These are phyloP conservation scores for Powellomyces hirtus DNA, from an alignment of 192 early-diverging fungal genomes.

Conservation along the genomic window DNA sequence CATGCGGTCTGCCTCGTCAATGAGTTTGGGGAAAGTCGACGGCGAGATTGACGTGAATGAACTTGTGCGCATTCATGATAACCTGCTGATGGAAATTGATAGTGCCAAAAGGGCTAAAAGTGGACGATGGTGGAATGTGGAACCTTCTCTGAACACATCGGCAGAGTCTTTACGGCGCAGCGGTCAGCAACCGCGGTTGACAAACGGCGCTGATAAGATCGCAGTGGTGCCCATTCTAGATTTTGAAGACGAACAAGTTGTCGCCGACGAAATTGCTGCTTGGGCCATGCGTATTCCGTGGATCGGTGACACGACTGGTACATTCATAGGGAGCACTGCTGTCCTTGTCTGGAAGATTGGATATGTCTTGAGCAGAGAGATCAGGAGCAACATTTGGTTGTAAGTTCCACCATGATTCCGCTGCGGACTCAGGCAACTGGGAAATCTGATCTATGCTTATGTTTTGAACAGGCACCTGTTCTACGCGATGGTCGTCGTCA, in stretches of 20 bases:
- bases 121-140: background rate
- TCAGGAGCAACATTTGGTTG: background rate
- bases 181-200: background rate
- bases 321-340: background rate
- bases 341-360: background rate
- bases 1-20: background rate
- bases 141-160: background rate
- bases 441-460: too few relatives aligned
- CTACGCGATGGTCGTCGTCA: too few relatives aligned
- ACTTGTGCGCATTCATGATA: conserved; percentile 2
- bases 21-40: background rate
- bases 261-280: background rate
- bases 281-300: background rate
- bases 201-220: background rate
- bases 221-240: background rate
- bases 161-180: background rate
- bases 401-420: too few relatives aligned
- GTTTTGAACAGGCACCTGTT: too few relatives aligned
- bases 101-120: background rate
- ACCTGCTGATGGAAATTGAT: background rate
- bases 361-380: background rate
- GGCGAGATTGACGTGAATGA: background rate
- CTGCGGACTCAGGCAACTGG: too few relatives aligned
- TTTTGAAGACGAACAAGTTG: background rate
- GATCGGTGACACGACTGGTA: background rate